Conservation (phyloP, 2,329 filamentous ascomycete genomes). For the Fusarium drepaniforme region DNA sequence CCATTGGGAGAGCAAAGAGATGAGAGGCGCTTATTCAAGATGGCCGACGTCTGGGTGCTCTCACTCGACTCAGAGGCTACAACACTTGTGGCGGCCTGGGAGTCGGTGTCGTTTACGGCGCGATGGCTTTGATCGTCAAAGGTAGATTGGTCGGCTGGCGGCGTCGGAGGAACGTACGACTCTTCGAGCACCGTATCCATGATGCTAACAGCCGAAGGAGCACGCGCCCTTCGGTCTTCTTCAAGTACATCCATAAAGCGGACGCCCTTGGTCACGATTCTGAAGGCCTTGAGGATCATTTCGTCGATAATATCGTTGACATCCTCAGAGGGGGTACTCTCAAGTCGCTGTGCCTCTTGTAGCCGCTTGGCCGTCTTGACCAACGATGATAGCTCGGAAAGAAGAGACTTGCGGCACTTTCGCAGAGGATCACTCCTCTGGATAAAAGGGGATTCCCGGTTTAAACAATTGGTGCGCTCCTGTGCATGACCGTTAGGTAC, state of each 20-base stretch:
- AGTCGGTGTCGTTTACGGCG: constrained; percentile 54
- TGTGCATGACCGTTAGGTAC: constrained; percentile 51
- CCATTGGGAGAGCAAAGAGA: constrained; percentile 53
- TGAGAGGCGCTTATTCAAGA: constrained; percentile 61
- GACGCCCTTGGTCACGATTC: constrained; percentile 91
- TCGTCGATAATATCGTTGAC: constrained; percentile 87
- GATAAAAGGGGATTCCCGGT: constrained; percentile 81
- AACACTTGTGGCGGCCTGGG: constrained; percentile 52
- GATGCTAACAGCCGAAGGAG: constrained; percentile 66
- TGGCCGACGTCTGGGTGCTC: constrained; percentile 50
- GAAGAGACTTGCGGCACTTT: constrained; percentile 84
- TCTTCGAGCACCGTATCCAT: constrained; percentile 73
- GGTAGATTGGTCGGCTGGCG: constrained; percentile 68
- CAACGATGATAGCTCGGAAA: constrained; percentile 89
- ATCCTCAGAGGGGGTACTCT: constrained; percentile 62
- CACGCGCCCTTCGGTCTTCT: constrained; percentile 66
- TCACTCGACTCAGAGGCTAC: constrained; percentile 53
- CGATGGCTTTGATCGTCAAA: constrained; percentile 57
- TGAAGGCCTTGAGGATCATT: constrained; percentile 93
- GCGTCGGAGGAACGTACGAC: constrained; percentile 70
- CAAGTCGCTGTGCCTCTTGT: constrained; percentile 76
- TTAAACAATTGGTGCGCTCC: constrained; percentile 91
- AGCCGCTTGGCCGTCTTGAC: constrained; percentile 91
- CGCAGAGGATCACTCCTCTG: constrained; percentile 81
- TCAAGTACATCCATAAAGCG: constrained; percentile 90